Percentiles rank a stretch among this genome's conserved stretches.
These are phyloP conservation scores for Cutaneotrichosporon spelunceum DNA, from an alignment of 1,284 basidiomycete genomes.

Conservation along the genomic window DNA sequence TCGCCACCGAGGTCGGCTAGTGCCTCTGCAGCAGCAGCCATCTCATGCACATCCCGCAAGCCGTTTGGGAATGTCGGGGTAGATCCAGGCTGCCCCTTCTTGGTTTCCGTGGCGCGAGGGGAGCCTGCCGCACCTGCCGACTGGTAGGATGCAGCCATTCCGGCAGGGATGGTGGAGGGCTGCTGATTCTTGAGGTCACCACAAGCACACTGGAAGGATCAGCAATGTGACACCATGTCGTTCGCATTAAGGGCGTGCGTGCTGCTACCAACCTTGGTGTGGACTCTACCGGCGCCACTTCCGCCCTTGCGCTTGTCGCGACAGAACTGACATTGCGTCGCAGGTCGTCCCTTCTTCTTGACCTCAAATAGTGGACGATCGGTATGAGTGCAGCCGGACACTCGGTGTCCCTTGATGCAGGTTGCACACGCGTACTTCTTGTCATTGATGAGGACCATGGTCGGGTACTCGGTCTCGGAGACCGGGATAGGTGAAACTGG, in stretches of 20 bases:
- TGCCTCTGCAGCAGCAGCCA: slow-evolving; percentile 48
- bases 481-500: not conserved
- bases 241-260: not conserved
- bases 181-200: slow-evolving; percentile 32
- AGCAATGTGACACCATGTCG: slow-evolving; percentile 10
- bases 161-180: slow-evolving; percentile 14
- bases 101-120: slow-evolving; percentile 26
- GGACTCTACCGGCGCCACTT: slow-evolving; percentile 33
- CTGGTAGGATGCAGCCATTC: slow-evolving; percentile 23
- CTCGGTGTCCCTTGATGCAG: slow-evolving; percentile 78
- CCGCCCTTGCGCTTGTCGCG: slow-evolving; percentile 67
- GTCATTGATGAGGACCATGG: slow-evolving; percentile 67
- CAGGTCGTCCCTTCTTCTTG: slow-evolving; percentile 71
- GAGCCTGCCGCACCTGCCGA: slow-evolving; percentile 51
- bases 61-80: slow-evolving; percentile 50
- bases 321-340: slow-evolving; percentile 75
- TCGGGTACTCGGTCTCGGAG: slow-evolving; percentile 6
- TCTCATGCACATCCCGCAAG: slow-evolving; percentile 50
- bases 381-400: slow-evolving; percentile 69
- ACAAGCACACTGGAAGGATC: slow-evolving; percentile 39
- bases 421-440: slow-evolving; percentile 69
- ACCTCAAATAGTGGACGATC: slow-evolving; percentile 74
- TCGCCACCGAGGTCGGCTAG: slow-evolving; percentile 34
- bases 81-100: slow-evolving; percentile 44
- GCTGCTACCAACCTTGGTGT: slow-evolving; percentile 34